A percentile compares a stretch with the other conserved stretches of the same genome.
Conservation (phyloP, 2,329 filamentous ascomycete genomes). For the Lomentospora prolificans region DNA sequence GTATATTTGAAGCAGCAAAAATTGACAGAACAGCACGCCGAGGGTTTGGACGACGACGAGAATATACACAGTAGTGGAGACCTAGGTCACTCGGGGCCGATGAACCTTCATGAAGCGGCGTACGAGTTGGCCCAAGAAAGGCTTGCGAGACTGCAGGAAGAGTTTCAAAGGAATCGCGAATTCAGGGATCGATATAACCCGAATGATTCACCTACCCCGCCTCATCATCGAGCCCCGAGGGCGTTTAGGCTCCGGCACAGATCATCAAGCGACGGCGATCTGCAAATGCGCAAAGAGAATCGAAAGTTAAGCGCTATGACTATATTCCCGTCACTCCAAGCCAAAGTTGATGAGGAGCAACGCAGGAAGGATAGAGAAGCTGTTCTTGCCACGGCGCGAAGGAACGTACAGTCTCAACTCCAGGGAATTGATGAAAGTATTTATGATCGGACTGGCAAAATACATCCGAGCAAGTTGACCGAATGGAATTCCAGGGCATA, state of each 20-base stretch:
- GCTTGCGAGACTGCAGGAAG: conserved; percentile 67
- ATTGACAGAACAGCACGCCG: conserved; percentile 18
- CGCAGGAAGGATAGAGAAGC: conserved; percentile 64
- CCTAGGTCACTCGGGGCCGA: conserved; percentile 29
- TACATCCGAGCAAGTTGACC: conserved; percentile 56
- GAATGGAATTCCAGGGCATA: conserved; percentile 75
- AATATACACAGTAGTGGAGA: neutral
- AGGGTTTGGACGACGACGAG: neutral
- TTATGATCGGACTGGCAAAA: conserved; percentile 64
- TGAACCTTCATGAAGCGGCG: conserved; percentile 74
- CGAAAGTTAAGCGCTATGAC: conserved; percentile 52
- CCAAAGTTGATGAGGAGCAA: conserved; percentile 63
- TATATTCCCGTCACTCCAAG: conserved; percentile 57
- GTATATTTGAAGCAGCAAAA: conserved; percentile 72
- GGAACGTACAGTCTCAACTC: conserved; percentile 73
- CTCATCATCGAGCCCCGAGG: conserved; percentile 35
- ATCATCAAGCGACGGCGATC: conserved; percentile 56
- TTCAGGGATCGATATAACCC: conserved; percentile 68
- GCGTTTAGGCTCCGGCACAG: conserved; percentile 49
- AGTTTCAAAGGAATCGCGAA: conserved; percentile 50
- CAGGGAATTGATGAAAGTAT: conserved; percentile 75
- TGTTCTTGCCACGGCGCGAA: conserved; percentile 68
- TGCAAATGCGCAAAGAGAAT: conserved; percentile 48
- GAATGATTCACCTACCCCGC: conserved; percentile 26
- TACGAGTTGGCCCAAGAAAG: conserved; percentile 79